A percentile compares a stretch with the other conserved stretches of the same genome.
Conservation (phyloP, 257 asterid genomes). For the Paraleonurus japonicus region DNA sequence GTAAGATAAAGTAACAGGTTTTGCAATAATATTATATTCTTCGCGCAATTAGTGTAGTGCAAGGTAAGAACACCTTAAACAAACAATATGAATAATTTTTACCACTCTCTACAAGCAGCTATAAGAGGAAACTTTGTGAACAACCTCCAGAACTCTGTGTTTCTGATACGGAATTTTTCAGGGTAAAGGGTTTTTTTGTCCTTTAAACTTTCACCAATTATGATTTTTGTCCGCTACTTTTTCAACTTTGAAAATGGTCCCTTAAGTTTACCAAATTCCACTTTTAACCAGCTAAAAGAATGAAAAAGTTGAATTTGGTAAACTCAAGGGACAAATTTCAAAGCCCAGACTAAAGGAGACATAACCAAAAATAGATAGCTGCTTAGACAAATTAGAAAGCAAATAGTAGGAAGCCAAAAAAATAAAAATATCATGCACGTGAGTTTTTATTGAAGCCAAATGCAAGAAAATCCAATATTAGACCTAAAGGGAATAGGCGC, state of each 20-base stretch:
- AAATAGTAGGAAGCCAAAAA: not conserved
- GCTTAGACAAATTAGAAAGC: not conserved
- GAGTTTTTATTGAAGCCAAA: not conserved
- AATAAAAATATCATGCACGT: not conserved
- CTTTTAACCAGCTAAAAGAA: no score
- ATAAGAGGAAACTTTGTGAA: conserved; percentile 11
- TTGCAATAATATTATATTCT: conserved; percentile 19
- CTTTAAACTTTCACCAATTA: no score
- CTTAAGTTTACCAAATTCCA: no score
- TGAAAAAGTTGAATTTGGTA: no score
- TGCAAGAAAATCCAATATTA: conserved; percentile 3
- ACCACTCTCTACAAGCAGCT: not conserved
- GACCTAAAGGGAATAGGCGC: conserved; percentile 11
- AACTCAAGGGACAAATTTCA: no score
- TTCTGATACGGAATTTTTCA: not conserved
- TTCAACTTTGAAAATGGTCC: no score
- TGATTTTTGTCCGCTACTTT: no score
- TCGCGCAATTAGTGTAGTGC: not conserved
- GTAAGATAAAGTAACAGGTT: conserved; percentile 15
- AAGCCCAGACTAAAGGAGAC: conserved; percentile 3
- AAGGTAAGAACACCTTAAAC: not conserved
- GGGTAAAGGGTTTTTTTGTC: no score
- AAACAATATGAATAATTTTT: not conserved
- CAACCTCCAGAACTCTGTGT: not conserved
- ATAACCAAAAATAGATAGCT: not conserved